Percentiles rank a stretch among this genome's conserved stretches.
These are phyloP conservation scores for Mucor saturninus DNA, from an alignment of 371 early-diverging fungal species.

Conservation along the genomic window DNA sequence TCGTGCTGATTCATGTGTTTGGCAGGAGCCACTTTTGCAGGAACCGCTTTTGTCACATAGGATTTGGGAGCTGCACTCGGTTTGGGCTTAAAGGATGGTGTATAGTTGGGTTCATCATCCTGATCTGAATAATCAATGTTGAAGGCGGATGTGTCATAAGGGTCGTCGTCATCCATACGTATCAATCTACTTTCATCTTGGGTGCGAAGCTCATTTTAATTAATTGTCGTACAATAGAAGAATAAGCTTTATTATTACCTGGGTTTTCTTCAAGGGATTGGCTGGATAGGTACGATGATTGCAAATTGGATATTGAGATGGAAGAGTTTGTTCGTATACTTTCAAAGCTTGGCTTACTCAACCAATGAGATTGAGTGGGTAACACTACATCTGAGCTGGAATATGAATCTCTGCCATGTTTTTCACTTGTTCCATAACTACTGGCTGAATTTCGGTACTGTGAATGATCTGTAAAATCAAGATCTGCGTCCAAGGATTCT, in stretches of 20 bases:
- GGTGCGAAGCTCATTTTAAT: too few relatives aligned
- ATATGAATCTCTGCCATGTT: conserved; percentile 23
- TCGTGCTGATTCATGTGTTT: not conserved
- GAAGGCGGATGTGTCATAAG: conserved; percentile 41
- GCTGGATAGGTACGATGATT: conserved; percentile 9
- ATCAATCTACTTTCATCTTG: too few relatives aligned
- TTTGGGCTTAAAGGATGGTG: not conserved
- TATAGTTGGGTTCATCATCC: conserved; percentile 10
- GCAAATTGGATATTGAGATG: conserved; percentile 19
- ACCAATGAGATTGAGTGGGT: conserved; percentile 8
- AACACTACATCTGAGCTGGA: conserved; percentile 31
- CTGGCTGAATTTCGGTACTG: conserved; percentile 27
- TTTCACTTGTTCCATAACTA: conserved; percentile 21
- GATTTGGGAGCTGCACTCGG: not conserved
- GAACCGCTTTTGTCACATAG: not conserved
- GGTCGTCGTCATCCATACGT: conserved; percentile 2
- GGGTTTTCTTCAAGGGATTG: conserved; percentile 5
- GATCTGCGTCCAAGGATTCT: conserved; percentile 49
- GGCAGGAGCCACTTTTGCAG: not conserved
- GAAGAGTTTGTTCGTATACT: conserved; percentile 25
- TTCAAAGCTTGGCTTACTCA: conserved; percentile 38
- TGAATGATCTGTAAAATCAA: conserved; percentile 36
- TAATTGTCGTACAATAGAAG: too few relatives aligned
- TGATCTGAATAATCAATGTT: conserved; percentile 54
- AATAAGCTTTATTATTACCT: not conserved